A percentile compares a stretch with the other conserved stretches of the same genome.
These are phyloP conservation scores for Arabidopsis lyrata DNA, from an alignment of 441 rosid species.

Conservation along the genomic window DNA sequence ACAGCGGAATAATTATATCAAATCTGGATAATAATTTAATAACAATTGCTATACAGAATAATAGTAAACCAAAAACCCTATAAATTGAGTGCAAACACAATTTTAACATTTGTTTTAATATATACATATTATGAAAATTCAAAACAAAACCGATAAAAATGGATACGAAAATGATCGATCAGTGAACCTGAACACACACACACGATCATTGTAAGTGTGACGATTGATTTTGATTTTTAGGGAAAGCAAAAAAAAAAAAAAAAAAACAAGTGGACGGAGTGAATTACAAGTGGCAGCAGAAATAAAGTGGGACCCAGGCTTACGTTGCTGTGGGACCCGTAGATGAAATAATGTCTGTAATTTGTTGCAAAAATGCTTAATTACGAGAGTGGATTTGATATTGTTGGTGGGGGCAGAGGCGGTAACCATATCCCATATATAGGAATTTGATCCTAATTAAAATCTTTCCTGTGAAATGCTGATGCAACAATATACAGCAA, in stretches of 20 bases:
- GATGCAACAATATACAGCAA: constrained; percentile 6
- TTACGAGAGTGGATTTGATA: constrained; percentile 28
- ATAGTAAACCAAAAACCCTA: no score
- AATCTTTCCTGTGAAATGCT: constrained; percentile 10
- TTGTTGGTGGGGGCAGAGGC: constrained; percentile 24
- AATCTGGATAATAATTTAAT: background rate
- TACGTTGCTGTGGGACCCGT: constrained; percentile 34
- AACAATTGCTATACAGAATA: no score
- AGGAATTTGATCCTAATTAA: no score
- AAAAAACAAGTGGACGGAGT: constrained; percentile 36
- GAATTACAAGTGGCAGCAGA: constrained; percentile 43
- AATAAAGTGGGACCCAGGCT: constrained; percentile 26
- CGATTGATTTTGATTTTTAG: background rate
- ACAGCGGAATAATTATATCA: background rate
- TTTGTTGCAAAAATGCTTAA: constrained; percentile 34
- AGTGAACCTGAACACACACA: constrained; percentile 3
- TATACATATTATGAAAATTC: background rate
- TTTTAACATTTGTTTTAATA: background rate
- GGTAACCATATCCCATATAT: constrained; percentile 21
- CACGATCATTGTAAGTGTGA: constrained; percentile 10
- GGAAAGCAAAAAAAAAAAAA: constrained; percentile 11
- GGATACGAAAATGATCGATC: constrained; percentile 5
- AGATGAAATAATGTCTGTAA: constrained; percentile 32
- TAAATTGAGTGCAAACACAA: background rate
- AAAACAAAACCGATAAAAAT: background rate